Conservation (phyloP, 805 yeast genomes). For the Spathaspora passalidarum region DNA sequence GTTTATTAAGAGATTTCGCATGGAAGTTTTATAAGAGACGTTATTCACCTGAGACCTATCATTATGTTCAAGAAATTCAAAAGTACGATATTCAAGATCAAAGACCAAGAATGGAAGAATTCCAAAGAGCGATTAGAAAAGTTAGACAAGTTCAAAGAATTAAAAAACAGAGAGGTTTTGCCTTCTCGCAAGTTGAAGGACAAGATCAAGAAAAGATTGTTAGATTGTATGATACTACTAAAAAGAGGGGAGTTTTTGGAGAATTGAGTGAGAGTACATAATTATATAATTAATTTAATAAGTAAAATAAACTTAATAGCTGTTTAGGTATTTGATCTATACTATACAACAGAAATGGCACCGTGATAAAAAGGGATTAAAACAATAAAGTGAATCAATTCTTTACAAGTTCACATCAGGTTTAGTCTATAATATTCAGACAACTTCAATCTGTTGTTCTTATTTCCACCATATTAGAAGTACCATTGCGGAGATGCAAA, state of each 20-base stretch:
- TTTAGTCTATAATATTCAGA: too few species aligned
- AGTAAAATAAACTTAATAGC: background rate
- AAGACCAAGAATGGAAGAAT: slow-evolving; percentile 94
- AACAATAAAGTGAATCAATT: too few species aligned
- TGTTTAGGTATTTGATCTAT: background rate
- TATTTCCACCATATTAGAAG: too few species aligned
- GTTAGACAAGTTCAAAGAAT: slow-evolving; percentile 98
- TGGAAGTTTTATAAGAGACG: slow-evolving; percentile 95
- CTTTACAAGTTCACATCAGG: too few species aligned
- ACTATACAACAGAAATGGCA: too few species aligned
- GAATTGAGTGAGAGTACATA: slow-evolving; percentile 30
- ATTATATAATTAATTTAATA: background rate
- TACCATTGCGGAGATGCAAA: too few species aligned
- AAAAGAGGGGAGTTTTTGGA: slow-evolving; percentile 73
- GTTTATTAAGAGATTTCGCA: slow-evolving; percentile 80
- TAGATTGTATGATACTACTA: slow-evolving; percentile 93
- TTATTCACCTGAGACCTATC: slow-evolving; percentile 89
- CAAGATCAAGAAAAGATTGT: slow-evolving; percentile 91
- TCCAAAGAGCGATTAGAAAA: slow-evolving; percentile 94
- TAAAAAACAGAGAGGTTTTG: slow-evolving; percentile 98
- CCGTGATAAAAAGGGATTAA: too few species aligned
- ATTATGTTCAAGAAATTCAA: slow-evolving; percentile 94
- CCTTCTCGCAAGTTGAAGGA: slow-evolving; percentile 88
- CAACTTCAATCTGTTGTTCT: too few species aligned
- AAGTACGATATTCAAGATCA: slow-evolving; percentile 90